phyloP scores from a whole-genome alignment of 164 flowering plant genomes.

The Magnolia officinalis region DNA sequence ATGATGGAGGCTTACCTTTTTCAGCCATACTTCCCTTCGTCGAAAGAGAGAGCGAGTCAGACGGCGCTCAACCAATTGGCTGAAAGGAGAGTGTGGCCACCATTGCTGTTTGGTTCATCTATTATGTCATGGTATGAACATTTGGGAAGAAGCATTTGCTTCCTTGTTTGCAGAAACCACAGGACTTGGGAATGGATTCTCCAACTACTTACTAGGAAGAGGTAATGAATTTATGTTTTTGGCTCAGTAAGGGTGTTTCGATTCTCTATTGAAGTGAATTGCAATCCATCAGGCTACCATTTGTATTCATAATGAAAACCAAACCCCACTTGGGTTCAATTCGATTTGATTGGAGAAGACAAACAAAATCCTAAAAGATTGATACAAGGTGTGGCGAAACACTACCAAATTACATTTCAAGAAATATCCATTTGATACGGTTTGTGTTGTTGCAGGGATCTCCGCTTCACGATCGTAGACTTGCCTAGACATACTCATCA shows the following conservation, averaged over 20 bases:
- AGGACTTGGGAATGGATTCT: conserved; percentile 60
- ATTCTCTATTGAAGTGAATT: background rate
- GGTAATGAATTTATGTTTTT: conserved; percentile 28
- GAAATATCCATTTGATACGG: background rate
- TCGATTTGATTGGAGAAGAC: too few species aligned
- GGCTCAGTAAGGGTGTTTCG: too few species aligned
- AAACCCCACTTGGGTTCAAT: background rate
- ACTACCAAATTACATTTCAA: background rate
- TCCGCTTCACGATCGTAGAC: conserved; percentile 38
- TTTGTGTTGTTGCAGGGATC: conserved; percentile 35
- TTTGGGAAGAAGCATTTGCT: conserved; percentile 68
- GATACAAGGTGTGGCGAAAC: too few species aligned
- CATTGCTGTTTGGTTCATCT: conserved; percentile 54
- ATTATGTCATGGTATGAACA: conserved; percentile 95
- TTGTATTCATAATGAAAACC: too few species aligned
- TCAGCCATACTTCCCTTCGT: conserved; percentile 60
- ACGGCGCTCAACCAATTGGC: conserved; percentile 45
- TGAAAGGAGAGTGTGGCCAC: conserved; percentile 68
- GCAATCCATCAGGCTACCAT: background rate
- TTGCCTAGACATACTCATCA: conserved; percentile 75
- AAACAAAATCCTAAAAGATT: too few species aligned
- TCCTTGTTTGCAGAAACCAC: conserved; percentile 65
- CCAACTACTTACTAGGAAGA: conserved; percentile 43
- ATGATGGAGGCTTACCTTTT: conserved; percentile 5
- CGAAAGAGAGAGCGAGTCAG: conserved; percentile 35